Evolutionary conservation across 2,329 filamentous ascomycete species (phyloP), one percentile per base, ranked within the genome.

Genomic region (Colletotrichum sidae): DNA sequence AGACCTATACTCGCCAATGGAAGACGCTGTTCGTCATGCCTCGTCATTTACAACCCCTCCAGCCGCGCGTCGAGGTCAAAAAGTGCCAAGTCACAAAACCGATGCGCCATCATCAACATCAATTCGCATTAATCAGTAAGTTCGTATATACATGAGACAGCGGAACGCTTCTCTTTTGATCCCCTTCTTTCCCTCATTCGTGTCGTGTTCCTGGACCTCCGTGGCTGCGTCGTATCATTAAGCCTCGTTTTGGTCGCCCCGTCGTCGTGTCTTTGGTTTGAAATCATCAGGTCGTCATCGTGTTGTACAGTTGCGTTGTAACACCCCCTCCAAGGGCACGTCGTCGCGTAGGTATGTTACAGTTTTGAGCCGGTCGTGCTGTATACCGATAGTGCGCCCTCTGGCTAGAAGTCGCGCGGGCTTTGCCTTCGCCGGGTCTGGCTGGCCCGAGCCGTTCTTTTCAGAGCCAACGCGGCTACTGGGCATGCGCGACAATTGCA

Each of bases 401-500:
- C 25, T 25, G 25, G 25, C 25, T 25, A 25, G 25, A 25, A 25
- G 25, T 25, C 25, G 25, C 25, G 4, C 25, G 1, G 25, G 25
- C 25, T 1, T 25, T 1, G 25, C 5, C 25, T 5, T 25, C 25
- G 25, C 25, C 25, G 25, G 25, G 46, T 33, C 46, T 34, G 12
- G 44, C 44, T 42, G 39, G 3, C 39, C 4, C 10, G 39, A 42
- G 39, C 44, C 13, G 10, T 13, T 12, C 8, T 4, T 25, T 25
- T 9, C 44, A 15, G 44, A 13, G 11, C 42, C 49, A 11, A 39
- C 6, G 5, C 6, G 2, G 2, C 55, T 11, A 67, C 12, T 67
- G 91, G 7, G 95, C 95, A 77, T 99, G 96, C 45, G 86, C 84
- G 55, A 97, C 90, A 73, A 99, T 93, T 76, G 97, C 93, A 55